phyloP scores from a whole-genome alignment of 1,284 basidiomycete species.

The Puccinia triticina region DNA sequence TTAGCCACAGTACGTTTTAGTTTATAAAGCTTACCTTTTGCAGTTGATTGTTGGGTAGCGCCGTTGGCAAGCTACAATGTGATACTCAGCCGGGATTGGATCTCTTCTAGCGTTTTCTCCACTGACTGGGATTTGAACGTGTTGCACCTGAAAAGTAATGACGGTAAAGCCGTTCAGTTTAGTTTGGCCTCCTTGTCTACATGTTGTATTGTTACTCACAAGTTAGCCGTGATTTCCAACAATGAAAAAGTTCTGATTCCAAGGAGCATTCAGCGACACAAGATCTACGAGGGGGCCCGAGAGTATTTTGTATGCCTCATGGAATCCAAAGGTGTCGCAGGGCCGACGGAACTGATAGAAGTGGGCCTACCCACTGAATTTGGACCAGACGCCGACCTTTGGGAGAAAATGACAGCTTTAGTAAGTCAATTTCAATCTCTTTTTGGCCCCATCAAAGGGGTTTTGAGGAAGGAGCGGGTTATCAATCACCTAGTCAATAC shows the following conservation, averaged over 20 bases:
- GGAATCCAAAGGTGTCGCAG: too few species aligned
- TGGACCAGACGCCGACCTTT: not conserved
- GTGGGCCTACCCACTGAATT: not conserved
- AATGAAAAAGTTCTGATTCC: not conserved
- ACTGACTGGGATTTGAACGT: slow-evolving; percentile 7
- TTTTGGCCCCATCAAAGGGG: not conserved
- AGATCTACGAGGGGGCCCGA: too few species aligned
- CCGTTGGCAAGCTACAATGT: not conserved
- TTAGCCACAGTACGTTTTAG: too few species aligned
- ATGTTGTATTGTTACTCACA: too few species aligned
- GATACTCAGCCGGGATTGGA: not conserved
- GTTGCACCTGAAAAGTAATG: too few species aligned
- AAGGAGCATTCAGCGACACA: too few species aligned
- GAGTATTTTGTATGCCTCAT: too few species aligned
- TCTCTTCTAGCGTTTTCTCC: not conserved
- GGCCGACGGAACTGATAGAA: not conserved
- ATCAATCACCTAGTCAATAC: not conserved
- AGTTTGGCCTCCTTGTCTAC: too few species aligned
- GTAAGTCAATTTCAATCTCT: not conserved
- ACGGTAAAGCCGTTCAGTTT: too few species aligned
- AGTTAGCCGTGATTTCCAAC: too few species aligned
- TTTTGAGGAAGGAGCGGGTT: not conserved
- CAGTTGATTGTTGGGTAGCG: not conserved
- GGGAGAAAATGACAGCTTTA: not conserved
- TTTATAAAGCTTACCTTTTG: too few species aligned